Evolutionary conservation across 148 eudicot species (phyloP).

Genomic region (Vaccinium darrowii): DNA sequence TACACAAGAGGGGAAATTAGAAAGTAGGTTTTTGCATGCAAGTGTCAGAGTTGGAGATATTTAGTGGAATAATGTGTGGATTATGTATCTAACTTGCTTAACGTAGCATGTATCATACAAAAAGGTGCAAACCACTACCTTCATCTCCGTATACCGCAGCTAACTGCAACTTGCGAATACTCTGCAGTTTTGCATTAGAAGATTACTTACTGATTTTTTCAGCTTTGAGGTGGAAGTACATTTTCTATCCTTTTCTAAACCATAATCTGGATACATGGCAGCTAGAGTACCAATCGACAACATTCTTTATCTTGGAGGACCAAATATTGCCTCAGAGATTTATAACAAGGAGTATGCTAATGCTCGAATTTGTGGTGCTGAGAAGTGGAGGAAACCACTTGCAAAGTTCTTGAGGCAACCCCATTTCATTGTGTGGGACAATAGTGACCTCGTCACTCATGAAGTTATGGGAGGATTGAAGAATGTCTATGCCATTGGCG

Average conservation of each 20-base stretch:
- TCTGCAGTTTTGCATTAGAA: no score
- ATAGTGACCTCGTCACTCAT: slow-evolving; percentile 93
- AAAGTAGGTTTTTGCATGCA: background rate
- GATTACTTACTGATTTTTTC: no score
- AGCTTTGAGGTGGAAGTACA: background rate
- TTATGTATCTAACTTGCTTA: background rate
- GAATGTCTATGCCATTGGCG: slow-evolving; percentile 86
- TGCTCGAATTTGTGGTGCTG: slow-evolving; percentile 93
- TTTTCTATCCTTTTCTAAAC: background rate
- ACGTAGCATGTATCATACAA: background rate
- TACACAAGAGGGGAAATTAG: background rate
- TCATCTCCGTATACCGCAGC: background rate
- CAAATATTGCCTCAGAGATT: slow-evolving; percentile 93
- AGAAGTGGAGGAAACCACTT: slow-evolving; percentile 80
- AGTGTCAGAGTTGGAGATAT: background rate
- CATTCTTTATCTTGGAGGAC: slow-evolving; percentile 93
- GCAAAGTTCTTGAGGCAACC: slow-evolving; percentile 92
- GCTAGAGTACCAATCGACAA: slow-evolving; percentile 89
- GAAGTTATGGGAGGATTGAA: slow-evolving; percentile 99
- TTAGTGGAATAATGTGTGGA: background rate
- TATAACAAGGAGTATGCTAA: slow-evolving; percentile 94
- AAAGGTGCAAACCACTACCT: background rate
- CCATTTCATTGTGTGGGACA: slow-evolving; percentile 96
- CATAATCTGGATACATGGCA: slow-evolving; percentile 29
- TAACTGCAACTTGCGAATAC: no score